Conservation (phyloP, 2,329 filamentous ascomycete species). For the Helicocarpus griseus region DNA sequence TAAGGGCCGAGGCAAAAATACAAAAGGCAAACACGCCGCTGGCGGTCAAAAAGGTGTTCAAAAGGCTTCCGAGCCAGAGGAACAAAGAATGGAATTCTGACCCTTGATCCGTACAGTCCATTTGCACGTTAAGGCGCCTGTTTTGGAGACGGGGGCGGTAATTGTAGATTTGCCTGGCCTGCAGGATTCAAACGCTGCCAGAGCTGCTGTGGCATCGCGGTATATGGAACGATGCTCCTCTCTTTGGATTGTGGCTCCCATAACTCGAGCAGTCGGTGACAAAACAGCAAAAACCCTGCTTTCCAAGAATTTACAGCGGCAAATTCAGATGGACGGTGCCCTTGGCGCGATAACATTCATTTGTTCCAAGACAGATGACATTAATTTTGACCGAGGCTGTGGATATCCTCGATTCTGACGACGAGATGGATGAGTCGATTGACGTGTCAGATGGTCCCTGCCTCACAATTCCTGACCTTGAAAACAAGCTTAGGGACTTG, state of each 20-base stretch:
- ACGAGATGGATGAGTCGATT: constrained; percentile 19
- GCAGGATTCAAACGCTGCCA: constrained; percentile 51
- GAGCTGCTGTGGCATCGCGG: constrained; percentile 46
- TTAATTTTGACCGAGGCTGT: no score
- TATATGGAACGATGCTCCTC: constrained; percentile 54
- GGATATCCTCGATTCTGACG: constrained; percentile 29
- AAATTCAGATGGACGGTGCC: constrained; percentile 50
- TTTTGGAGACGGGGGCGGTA: constrained; percentile 44
- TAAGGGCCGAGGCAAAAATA: constrained; percentile 28
- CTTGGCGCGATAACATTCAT: constrained; percentile 50
- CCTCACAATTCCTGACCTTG: constrained; percentile 37
- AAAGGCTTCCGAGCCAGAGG: background rate
- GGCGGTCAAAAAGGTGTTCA: constrained; percentile 9
- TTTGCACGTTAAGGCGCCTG: constrained; percentile 42
- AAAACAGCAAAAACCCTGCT: constrained; percentile 49
- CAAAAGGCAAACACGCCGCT: constrained; percentile 24
- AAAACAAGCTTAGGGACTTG: constrained; percentile 56
- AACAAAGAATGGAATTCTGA: constrained; percentile 29
- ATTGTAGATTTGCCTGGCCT: constrained; percentile 52
- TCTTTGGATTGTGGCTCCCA: constrained; percentile 54
- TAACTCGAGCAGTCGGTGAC: constrained; percentile 51
- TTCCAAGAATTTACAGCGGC: constrained; percentile 48
- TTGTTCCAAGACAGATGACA: constrained; percentile 55
- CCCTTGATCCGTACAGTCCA: constrained; percentile 35
- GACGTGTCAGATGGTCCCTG: constrained; percentile 11